Evolutionary conservation across 2,329 filamentous ascomycete genomes (phyloP), one percentile per base, ranked within the genome.

Genomic region (Scytalidium sp.): DNA sequence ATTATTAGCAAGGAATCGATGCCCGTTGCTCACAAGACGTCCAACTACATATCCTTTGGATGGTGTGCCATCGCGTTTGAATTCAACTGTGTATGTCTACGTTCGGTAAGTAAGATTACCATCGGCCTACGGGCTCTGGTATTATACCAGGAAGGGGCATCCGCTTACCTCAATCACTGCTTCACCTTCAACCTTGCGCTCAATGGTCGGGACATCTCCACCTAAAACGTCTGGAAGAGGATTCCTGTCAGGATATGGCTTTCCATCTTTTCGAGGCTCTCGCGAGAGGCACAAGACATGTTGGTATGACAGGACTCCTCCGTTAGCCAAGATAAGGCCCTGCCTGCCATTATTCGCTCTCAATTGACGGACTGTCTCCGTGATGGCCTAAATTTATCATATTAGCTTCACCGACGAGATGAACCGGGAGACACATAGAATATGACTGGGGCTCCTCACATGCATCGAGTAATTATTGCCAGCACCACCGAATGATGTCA

Each of bases 401-500:
- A n/a, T 22, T n/a, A 36, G 32, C 13, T 36, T 36, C 5, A 36
- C 15, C 11, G 13, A 27, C 13, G 6, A 19, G 36, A 42, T 3
- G 2, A 1, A 29, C 13, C 10, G 10, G 25, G 13, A 44, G 23
- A 49, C 41, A 20, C 11, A 47, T 15, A 13, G 11, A 22, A 15
- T 6, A 25, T 5, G 40, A 11, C 19, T 9, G 27, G 11, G 6
- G 39, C 5, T 29, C 65, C 69, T 60, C 64, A 78, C 82, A 67
- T 88, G 84, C 76, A 87, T 81, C 0, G 81, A 84, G 52, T 88
- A 88, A 48, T 87, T 87, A 54, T 88, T 88, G 0, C 84, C 84
- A 5, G 85, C 84, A 0, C 84, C 85, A 0, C 85, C 84, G 51
- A 88, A 88, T 1, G 78, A 84, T 3, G 84, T 87, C 47, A 88